Evolutionary conservation across 768 basidiomycete species (phyloP).

Genomic region (Auriscalpium orientale): DNA sequence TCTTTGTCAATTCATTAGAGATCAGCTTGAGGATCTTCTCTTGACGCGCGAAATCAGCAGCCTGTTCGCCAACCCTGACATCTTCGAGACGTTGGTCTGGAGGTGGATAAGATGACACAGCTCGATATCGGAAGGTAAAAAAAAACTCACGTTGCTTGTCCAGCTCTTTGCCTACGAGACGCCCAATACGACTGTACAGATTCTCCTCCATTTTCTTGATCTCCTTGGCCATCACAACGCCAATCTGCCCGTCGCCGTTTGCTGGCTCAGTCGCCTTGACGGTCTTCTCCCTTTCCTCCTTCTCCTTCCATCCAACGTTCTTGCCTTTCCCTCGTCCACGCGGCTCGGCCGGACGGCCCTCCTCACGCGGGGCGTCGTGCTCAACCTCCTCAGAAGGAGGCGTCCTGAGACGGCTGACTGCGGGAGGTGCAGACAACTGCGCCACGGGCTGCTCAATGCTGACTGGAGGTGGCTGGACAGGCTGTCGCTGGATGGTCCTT

Average conservation of each 20-base stretch:
- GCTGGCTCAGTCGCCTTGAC: constrained; percentile 27
- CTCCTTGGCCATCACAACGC: constrained; percentile 60
- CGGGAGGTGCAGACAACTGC: constrained; percentile 23
- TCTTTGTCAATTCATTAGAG: constrained; percentile 78
- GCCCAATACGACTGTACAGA: constrained; percentile 68
- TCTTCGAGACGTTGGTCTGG: constrained; percentile 83
- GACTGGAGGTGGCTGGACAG: constrained; percentile 10
- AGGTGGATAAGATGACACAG: constrained; percentile 1
- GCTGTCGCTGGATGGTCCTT: constrained; percentile 14
- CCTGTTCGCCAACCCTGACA: constrained; percentile 66
- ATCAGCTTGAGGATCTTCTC: constrained; percentile 87
- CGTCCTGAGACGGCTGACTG: constrained; percentile 40
- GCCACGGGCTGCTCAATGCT: constrained; percentile 11
- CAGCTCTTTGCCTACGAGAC: constrained; percentile 78
- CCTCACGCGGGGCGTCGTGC: constrained; percentile 54
- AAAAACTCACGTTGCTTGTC: constrained; percentile 74
- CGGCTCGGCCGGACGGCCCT: constrained; percentile 40
- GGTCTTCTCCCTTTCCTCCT: constrained; percentile 40
- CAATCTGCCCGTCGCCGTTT: constrained; percentile 42
- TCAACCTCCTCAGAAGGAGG: constrained; percentile 74
- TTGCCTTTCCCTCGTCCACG: constrained; percentile 49
- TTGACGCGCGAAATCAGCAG: constrained; percentile 76
- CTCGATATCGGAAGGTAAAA: constrained; percentile 1
- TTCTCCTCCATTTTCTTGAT: constrained; percentile 80
- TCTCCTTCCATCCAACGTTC: constrained; percentile 58